Base-by-base conservation (phyloP, 1,284 basidiomycete species). In the Trichosporon sp. region DNA sequence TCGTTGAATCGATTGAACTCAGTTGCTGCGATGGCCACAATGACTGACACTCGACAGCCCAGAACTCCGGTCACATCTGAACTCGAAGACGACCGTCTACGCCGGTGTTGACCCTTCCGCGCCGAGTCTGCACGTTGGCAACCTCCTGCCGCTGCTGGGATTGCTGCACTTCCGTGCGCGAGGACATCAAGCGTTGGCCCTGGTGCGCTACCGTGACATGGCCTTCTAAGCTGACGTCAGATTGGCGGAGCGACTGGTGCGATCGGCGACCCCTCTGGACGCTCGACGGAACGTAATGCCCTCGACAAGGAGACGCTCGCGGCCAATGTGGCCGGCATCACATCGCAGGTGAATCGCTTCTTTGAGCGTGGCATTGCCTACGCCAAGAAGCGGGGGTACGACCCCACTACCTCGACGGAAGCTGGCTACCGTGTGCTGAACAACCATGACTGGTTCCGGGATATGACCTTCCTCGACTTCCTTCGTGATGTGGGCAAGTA, bases 201-300 rank as follows among this genome's bases (percentile, higher is more conserved):
- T 99, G 25, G 91, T 92, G 77, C 79, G 86, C 78, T 11, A 13
- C 5, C 2, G 9, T 57, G 2, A 13, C 23, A 10, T 13, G 25
- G 21, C 16, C 40, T 9, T 4, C 5, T 16, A 11, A 10, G 56
- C 61, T 69, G 59, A 71, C 31, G 1, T 2, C 73, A 97, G 94
- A 90, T 97, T 76, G 95, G 95, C 34, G 95, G 95, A 0, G 95
- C 93, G 1, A 98, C 96, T 0, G 96, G 94, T 2, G 86, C 89
- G n/a, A 90, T 99, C 33, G 96, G 96, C 7, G 96, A 99, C 76
- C 96, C 96, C 2, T 94, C 92, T 0, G 96, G 96, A 1, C 85
- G 95, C 31, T 85, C 85, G 2, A 88, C 87, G 0, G 96, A 97
- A 77, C 87, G 96, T 16, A 86, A 87, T 61, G 84, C 88, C 1